These are phyloP conservation scores for Aureobasidium musti DNA, from an alignment of 2,329 filamentous ascomycete species.

Conservation along the genomic window DNA sequence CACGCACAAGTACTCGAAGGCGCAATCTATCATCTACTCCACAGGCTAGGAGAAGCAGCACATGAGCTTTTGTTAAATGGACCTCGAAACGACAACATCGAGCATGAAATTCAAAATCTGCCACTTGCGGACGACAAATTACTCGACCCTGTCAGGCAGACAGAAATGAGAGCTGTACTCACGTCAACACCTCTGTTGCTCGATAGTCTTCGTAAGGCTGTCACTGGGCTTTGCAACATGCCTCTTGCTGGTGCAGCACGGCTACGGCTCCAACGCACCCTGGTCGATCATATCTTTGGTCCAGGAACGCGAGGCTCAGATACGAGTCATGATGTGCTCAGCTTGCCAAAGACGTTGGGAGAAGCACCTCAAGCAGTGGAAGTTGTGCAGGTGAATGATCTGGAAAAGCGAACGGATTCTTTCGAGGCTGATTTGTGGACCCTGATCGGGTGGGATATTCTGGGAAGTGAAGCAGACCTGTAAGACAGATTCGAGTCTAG, in stretches of 20 bases:
- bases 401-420: conserved; percentile 52
- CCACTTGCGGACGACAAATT: conserved; percentile 33
- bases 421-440: conserved; percentile 60
- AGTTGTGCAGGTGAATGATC: conserved; percentile 40
- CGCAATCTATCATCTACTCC: conserved; percentile 46
- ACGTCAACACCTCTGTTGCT: conserved; percentile 47
- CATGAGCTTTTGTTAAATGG: conserved; percentile 46
- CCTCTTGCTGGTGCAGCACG: conserved; percentile 37
- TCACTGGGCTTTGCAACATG: conserved; percentile 44
- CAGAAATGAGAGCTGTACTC: conserved; percentile 36
- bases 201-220: conserved; percentile 45
- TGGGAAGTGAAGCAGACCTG: conserved; percentile 34
- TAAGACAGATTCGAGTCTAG: background rate
- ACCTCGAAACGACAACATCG: conserved; percentile 33
- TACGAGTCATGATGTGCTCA: conserved; percentile 43
- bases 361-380: conserved; percentile 39
- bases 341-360: conserved; percentile 40
- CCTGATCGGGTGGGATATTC: conserved; percentile 59
- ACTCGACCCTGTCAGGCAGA: conserved; percentile 34
- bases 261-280: conserved; percentile 49
- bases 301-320: background rate
- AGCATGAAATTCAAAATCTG: conserved; percentile 34
- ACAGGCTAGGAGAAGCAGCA: conserved; percentile 44
- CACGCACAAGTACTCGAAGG: conserved; percentile 50
- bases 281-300: conserved; percentile 50